Conservation (phyloP, 345 rosid genomes). For the Gossypium rotundifolium region DNA sequence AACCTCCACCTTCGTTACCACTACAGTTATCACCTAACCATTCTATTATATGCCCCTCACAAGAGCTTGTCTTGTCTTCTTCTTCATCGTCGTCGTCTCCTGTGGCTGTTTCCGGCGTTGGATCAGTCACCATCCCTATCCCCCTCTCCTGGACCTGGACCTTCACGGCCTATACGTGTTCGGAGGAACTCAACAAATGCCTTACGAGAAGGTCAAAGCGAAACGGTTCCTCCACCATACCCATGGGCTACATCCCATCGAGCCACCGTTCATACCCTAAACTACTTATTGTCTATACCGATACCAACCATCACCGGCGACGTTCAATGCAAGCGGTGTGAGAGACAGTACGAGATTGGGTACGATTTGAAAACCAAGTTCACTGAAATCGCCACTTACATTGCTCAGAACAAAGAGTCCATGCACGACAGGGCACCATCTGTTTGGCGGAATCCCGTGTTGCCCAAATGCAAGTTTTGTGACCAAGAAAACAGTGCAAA, state of each 20-base stretch:
- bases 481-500: slow-evolving; percentile 44
- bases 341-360: slow-evolving; percentile 33
- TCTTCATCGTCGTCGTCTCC: neutral
- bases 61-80: too few species aligned
- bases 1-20: neutral
- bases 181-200: slow-evolving; percentile 23
- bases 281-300: slow-evolving; percentile 28
- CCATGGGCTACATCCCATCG: slow-evolving; percentile 66
- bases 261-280: slow-evolving; percentile 42
- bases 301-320: slow-evolving; percentile 36
- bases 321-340: slow-evolving; percentile 70
- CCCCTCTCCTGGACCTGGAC: neutral
- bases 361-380: slow-evolving; percentile 52
- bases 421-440: slow-evolving; percentile 72
- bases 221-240: slow-evolving; percentile 35
- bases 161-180: slow-evolving; percentile 6
- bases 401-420: slow-evolving; percentile 15
- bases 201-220: slow-evolving; percentile 23
- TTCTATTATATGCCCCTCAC: neutral
- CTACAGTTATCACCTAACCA: slow-evolving; percentile 12
- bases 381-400: slow-evolving; percentile 29
- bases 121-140: neutral
- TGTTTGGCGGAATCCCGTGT: slow-evolving; percentile 47
- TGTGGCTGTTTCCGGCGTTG: neutral
- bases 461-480: slow-evolving; percentile 42